A percentile compares a stretch with the other conserved stretches of the same genome.
Evolutionary conservation across 495 filamentous ascomycete species (phyloP).

Genomic region (Elasticomyces elasticus): DNA sequence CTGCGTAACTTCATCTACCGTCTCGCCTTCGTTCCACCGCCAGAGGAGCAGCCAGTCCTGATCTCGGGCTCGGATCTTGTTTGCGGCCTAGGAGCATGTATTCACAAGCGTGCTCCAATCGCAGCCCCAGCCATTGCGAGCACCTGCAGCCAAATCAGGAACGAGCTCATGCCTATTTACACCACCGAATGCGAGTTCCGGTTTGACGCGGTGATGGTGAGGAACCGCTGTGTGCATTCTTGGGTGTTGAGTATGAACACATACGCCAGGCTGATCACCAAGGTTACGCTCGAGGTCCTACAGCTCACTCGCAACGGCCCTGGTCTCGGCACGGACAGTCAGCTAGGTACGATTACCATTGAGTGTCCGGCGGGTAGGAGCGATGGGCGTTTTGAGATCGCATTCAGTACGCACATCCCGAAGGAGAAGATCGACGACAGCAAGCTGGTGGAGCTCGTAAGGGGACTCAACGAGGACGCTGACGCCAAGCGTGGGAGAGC

Average conservation of each 20-base stretch:
- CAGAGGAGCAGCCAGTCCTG: conserved; percentile 1
- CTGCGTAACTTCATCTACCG: conserved; percentile 13
- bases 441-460: background rate
- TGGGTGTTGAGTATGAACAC: background rate
- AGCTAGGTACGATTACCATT: background rate
- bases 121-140: conserved; percentile 11
- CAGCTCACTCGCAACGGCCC: background rate
- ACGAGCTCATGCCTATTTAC: conserved; percentile 13
- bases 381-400: conserved; percentile 8
- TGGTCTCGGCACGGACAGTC: background rate
- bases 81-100: conserved; percentile 1
- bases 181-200: conserved; percentile 10
- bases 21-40: conserved; percentile 4
- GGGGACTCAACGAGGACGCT: background rate
- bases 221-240: conserved; percentile 1
- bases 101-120: background rate
- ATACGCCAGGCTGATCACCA: background rate
- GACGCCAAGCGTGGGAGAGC: background rate
- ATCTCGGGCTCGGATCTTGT: conserved; percentile 2
- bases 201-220: conserved; percentile 11
- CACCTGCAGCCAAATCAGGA: conserved; percentile 5
- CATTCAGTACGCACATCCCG: background rate
- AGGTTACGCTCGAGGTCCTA: conserved; percentile 1
- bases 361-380: conserved; percentile 1
- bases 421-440: background rate